Conservation (phyloP, 768 basidiomycete genomes). For the Auriscalpium vulgare region DNA sequence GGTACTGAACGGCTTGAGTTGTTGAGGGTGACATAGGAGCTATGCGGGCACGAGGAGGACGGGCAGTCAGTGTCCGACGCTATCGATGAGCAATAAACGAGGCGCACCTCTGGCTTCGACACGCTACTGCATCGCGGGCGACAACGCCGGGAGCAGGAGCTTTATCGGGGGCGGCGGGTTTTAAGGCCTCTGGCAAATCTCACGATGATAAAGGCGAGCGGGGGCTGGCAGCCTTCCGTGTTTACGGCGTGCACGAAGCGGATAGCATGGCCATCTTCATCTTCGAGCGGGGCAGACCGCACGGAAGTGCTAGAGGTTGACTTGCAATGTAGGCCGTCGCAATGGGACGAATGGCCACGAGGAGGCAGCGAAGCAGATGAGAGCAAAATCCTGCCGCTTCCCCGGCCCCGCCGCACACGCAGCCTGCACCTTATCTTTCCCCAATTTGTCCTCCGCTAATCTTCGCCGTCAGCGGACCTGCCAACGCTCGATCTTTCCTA, state of each 20-base stretch:
- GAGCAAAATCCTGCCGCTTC: slow-evolving; percentile 5
- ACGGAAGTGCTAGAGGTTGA: slow-evolving; percentile 57
- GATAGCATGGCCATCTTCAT: slow-evolving; percentile 47
- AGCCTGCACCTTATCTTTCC: background rate
- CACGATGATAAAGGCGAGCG: slow-evolving; percentile 31
- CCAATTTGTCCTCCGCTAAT: background rate
- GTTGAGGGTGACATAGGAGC: background rate
- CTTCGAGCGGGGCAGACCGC: slow-evolving; percentile 47
- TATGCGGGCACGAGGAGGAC: background rate
- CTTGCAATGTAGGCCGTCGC: slow-evolving; percentile 70
- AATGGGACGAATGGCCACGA: slow-evolving; percentile 52
- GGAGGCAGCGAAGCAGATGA: slow-evolving; percentile 65
- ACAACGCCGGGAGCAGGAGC: slow-evolving; percentile 12
- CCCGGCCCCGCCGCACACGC: background rate
- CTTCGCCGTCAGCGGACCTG: background rate
- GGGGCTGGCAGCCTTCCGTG: slow-evolving; percentile 25
- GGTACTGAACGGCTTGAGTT: background rate
- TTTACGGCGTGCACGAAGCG: slow-evolving; percentile 60
- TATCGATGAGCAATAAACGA: background rate
- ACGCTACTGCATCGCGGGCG: background rate
- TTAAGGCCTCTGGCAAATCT: slow-evolving; percentile 20
- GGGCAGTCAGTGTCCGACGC: background rate
- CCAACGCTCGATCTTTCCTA: background rate
- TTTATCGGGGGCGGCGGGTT: slow-evolving; percentile 11
- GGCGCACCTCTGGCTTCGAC: background rate